Evolutionary conservation across 345 rosid genomes (phyloP).

Genomic region (rapeseed (Brassica napus)): Da-Ae NC_063446.1:1989001-1989500

Average conservation of each 20-base stretch:
- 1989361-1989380: slow-evolving; percentile 56
- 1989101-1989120: background rate
- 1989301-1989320: slow-evolving; percentile 51
- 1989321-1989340: slow-evolving; percentile 55
- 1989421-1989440: slow-evolving; percentile 68
- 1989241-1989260: slow-evolving; percentile 3
- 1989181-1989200: slow-evolving; percentile 53
- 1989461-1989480: background rate
- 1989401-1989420: slow-evolving; percentile 67
- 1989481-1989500: slow-evolving; percentile 2
- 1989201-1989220: slow-evolving; percentile 53
- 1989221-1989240: slow-evolving; percentile 49
- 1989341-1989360: slow-evolving; percentile 67
- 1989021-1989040: slow-evolving; percentile 57
- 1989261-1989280: background rate
- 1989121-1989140: slow-evolving; percentile 45
- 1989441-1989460: background rate
- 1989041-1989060: slow-evolving; percentile 70
- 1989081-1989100: background rate
- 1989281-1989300: slow-evolving; percentile 10
- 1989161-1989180: slow-evolving; percentile 56
- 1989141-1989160: slow-evolving; percentile 49
- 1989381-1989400: slow-evolving; percentile 77
- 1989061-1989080: slow-evolving; percentile 50
- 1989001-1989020: slow-evolving; percentile 82